phyloP scores from a whole-genome alignment of 2,329 filamentous ascomycete genomes.

The Talaromyces funiculosus region DNA sequence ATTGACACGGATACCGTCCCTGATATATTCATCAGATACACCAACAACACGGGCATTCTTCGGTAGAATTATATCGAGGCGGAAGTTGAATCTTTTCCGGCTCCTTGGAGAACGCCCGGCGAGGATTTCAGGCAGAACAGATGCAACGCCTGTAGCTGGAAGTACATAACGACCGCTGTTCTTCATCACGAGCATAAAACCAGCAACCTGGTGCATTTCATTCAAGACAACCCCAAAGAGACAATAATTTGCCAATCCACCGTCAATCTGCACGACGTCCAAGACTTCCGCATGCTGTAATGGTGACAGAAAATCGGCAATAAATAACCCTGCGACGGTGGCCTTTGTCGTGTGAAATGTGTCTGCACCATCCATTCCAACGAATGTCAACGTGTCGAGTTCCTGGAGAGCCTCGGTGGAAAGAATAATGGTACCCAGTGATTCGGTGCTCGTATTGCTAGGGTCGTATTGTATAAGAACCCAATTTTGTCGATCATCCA shows the following conservation, averaged over 20 bases:
- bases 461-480: conserved; percentile 5
- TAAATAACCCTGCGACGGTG: neutral
- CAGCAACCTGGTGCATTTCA: neutral
- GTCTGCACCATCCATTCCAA: neutral
- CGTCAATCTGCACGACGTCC: conserved; percentile 8
- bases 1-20: neutral
- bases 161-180: neutral
- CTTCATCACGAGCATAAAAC: conserved; percentile 6
- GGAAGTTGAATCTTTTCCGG: conserved; percentile 5
- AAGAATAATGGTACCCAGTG: neutral
- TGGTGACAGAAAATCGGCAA: neutral
- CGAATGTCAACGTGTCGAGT: conserved; percentile 5
- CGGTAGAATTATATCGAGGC: neutral
- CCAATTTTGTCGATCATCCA: conserved; percentile 8
- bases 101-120: neutral
- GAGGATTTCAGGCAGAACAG: neutral
- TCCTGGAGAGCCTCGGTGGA: neutral
- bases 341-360: conserved; percentile 5
- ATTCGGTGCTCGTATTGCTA: conserved; percentile 3
- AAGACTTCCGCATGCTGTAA: conserved; percentile 6
- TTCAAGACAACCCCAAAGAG: conserved; percentile 7
- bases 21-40: conserved; percentile 6
- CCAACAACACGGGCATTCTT: conserved; percentile 9
- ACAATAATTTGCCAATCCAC: neutral
- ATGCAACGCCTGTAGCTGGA: conserved; percentile 2